Base-by-base conservation (phyloP, 1,284 basidiomycete genomes). In the Moesziomyces sp. region DNA sequence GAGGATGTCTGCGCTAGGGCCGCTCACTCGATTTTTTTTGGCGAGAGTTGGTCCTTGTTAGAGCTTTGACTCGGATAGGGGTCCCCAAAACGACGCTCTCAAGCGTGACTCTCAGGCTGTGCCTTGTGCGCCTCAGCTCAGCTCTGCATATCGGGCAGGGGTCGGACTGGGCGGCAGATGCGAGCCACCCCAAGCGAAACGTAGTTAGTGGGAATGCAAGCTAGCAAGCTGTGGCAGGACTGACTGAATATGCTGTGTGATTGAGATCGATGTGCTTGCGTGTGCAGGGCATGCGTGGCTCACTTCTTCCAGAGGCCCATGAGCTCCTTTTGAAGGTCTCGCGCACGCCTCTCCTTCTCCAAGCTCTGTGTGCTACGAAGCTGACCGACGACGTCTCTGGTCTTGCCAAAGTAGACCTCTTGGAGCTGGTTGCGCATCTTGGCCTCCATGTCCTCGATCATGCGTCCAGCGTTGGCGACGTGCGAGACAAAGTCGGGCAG, bases 381-480 rank as follows among this genome's bases (percentile, higher is more conserved):
- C 79, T 96, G 93, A 78, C 92, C 92, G 14, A 97, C 91, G 46
- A 99, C 91, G 83, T 99, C 96, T 74, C 92, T 90, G 46, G 95
- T 98, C 87, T 99, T 99, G 59, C 93, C 94, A 86, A 98, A 98
- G 86, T 98, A 98, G 18, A 99, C 96, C 86, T 74, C 74, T 47
- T 77, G 74, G 19, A 99, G 87, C 63, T 94, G 87, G 85, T 97
- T 97, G 49, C 97, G 90, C 91, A 98, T 95, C 87, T 97, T 97
- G 84, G 94, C 93, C 86, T 99, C 97, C 92, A 96, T 95, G 75
- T 98, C 96, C 85, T 99, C 97, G 75, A 99, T 91, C 90, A 98
- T 91, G 74, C 89, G 89, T 5, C 97, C 97, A 18, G 92, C 91
- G 85, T 99, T 99, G 53, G 89, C 89, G 61, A 99, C 91, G 85